A percentile compares a stretch with the other conserved stretches of the same genome.
phyloP scores from a whole-genome alignment of 371 early-diverging fungal genomes.

The Capniomyces stellatus region DNA sequence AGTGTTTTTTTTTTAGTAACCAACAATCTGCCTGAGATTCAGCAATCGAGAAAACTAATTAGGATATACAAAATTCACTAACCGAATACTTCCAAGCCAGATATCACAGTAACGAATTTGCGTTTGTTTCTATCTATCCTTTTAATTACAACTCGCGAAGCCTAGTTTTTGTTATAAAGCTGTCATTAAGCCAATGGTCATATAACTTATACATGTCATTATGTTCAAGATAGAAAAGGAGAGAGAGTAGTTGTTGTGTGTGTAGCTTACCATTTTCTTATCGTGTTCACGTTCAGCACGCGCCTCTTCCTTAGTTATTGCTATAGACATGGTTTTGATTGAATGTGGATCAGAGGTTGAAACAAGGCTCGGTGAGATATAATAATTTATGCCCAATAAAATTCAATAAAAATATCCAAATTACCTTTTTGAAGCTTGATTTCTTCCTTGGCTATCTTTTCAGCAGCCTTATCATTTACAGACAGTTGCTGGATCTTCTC shows the following conservation, averaged over 20 bases:
- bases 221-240: no score
- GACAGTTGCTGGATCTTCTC: constrained; percentile 7
- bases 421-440: constrained; percentile 21
- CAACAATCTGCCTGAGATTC: background rate
- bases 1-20: no score
- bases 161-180: no score
- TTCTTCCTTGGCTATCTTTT: constrained; percentile 23
- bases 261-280: constrained; percentile 45
- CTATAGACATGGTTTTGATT: constrained; percentile 27
- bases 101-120: constrained; percentile 47
- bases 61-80: constrained; percentile 35
- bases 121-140: constrained; percentile 74
- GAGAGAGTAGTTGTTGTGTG: no score
- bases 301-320: constrained; percentile 46
- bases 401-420: background rate
- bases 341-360: constrained; percentile 8
- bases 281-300: constrained; percentile 52
- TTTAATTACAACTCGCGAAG: constrained; percentile 45
- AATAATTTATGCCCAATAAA: no score
- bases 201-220: no score
- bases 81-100: constrained; percentile 25
- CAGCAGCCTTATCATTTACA: constrained; percentile 8
- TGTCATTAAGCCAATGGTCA: no score
- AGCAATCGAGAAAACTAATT: background rate
- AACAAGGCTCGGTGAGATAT: no score